Evolutionary conservation across 176 grass and related monocot genomes (phyloP), one percentile per base, ranked within the genome.

Genomic region (Rhynchospora pubera): DNA sequence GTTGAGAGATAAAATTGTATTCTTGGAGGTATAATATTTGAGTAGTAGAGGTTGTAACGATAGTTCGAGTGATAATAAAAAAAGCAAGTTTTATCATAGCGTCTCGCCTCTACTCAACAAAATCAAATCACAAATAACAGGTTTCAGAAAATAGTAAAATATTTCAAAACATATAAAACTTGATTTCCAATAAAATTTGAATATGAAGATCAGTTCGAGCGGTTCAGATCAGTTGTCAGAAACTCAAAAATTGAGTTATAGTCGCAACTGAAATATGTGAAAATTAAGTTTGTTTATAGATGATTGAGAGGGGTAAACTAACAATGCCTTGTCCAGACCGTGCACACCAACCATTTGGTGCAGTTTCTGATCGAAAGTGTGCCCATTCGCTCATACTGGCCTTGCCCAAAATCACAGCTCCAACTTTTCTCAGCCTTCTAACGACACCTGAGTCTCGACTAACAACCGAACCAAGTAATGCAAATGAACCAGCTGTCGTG

Each of bases 401-500:
- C 77, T 89, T 96, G 45, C 90, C 93, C 9, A 96, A 60, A 26
- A 96, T 80, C 5, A 96, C 85, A 11, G 90, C 90, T 7, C 93
- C 93, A 0, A 85, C 90, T 7, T 61, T 60, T 48, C 90, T 76
- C 2, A 97, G 87, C 57, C 86, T 18, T 19, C 47, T 43, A 10
- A 79, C 88, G 53, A 92, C 90, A 1, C 93, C 90, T 13, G 93
- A 84, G 79, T 92, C 93, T 1, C 83, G 85, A 22, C 30, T 23
- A 22, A 43, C 85, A n/a, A 74, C 42, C 2, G 93, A 89, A 5
- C 93, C 90, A 9, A 97, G 83, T 67, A 97, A 53, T 57, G 90
- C 88, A 30, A 93, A 52, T 0, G 93, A 97, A 3, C 93, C 88
- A 22, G 90, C 93, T 8, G 87, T 93, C 18, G 93, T 91, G 90